A percentile compares a stretch with the other conserved stretches of the same genome.
Conservation (phyloP, 2,329 filamentous ascomycete species). For the Paraphoma sp. region DNA sequence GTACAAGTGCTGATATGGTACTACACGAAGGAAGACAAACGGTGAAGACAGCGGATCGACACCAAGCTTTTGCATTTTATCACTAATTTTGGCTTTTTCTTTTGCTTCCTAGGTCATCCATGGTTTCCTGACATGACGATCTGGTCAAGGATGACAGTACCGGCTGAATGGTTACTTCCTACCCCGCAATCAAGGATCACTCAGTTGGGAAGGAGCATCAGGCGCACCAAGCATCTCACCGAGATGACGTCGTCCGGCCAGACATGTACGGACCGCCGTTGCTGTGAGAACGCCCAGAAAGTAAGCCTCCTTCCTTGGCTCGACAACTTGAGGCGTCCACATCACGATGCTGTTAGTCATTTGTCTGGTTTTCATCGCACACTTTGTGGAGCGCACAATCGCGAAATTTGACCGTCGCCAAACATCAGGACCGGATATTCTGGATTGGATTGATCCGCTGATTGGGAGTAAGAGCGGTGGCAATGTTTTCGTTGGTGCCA, state of each 20-base stretch:
- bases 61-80: no score
- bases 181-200: conserved; percentile 34
- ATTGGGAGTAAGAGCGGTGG: conserved; percentile 54
- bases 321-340: background rate
- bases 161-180: conserved; percentile 11
- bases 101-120: no score
- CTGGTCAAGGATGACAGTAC: background rate
- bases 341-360: conserved; percentile 1
- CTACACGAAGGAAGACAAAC: no score
- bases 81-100: no score
- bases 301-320: background rate
- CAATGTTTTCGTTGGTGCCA: conserved; percentile 57
- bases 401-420: background rate
- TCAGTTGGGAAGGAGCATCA: conserved; percentile 28
- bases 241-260: conserved; percentile 18
- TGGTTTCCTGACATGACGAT: background rate
- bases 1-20: no score
- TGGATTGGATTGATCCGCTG: conserved; percentile 51
- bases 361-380: background rate
- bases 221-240: conserved; percentile 5
- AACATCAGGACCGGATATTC: conserved; percentile 25
- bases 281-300: no score
- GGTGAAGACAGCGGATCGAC: no score
- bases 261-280: background rate
- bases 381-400: background rate